A percentile compares a stretch with the other conserved stretches of the same genome.
Conservation (phyloP, 106 monocot genomes). For the Agapanthus africanus region DNA sequence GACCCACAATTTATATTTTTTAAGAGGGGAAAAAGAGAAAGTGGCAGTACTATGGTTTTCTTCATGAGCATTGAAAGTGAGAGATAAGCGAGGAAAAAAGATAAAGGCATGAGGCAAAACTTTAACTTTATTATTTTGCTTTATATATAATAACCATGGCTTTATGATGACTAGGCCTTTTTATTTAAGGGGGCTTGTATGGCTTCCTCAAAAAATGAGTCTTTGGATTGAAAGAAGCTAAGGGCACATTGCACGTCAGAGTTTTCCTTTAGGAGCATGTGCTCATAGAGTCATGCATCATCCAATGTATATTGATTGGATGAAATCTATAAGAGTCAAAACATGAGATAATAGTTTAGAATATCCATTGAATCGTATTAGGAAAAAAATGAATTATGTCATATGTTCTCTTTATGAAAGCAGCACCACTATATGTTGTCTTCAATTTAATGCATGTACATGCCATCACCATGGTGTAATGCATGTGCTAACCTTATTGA, state of each 20-base stretch:
- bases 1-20: no score
- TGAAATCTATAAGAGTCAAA: background rate
- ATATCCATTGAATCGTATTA: background rate
- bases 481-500: background rate
- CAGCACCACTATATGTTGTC: slow-evolving; percentile 12
- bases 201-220: background rate
- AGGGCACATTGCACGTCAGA: slow-evolving; percentile 13
- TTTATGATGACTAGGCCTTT: no score
- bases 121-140: no score
- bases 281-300: background rate
- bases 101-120: background rate
- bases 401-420: slow-evolving; percentile 7
- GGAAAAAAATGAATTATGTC: background rate
- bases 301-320: slow-evolving; percentile 1
- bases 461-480: background rate
- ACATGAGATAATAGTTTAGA: background rate
- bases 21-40: no score
- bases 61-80: background rate
- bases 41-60: no score
- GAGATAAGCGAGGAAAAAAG: background rate
- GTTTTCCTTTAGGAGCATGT: slow-evolving; percentile 1
- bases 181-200: no score
- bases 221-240: slow-evolving; percentile 21
- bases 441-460: background rate
- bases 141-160: no score